Conservation (phyloP, 1,284 basidiomycete genomes). For the Moesziomyces aphidis region DNA sequence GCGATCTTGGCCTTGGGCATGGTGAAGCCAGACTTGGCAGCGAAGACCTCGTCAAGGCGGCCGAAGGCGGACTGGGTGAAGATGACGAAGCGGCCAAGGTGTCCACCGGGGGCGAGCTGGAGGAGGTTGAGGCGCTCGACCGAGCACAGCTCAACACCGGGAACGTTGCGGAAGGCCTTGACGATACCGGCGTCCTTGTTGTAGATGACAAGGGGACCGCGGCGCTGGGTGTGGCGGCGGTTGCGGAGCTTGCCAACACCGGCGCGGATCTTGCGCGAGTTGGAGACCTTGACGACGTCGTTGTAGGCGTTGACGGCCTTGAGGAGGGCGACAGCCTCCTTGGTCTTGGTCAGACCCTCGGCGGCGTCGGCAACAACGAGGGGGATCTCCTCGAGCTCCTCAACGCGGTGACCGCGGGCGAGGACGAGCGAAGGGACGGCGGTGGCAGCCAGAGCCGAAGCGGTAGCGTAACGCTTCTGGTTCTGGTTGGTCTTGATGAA, state of each 20-base stretch:
- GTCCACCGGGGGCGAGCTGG: slow-evolving; percentile 98
- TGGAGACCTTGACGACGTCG: slow-evolving; percentile 96
- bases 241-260: slow-evolving; percentile 98
- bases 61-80: slow-evolving; percentile 97
- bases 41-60: slow-evolving; percentile 91
- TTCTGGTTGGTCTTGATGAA: slow-evolving; percentile 99
- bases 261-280: slow-evolving; percentile 95
- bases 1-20: slow-evolving; percentile 81
- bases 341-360: slow-evolving; percentile 95
- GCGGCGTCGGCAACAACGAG: slow-evolving; percentile 84
- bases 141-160: slow-evolving; percentile 97
- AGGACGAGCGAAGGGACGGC: slow-evolving; percentile 98
- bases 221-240: slow-evolving; percentile 95
- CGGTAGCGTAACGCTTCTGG: slow-evolving; percentile 97
- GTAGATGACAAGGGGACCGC: slow-evolving; percentile 97
- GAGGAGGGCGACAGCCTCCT: slow-evolving; percentile 94
- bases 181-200: slow-evolving; percentile 98
- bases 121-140: slow-evolving; percentile 96
- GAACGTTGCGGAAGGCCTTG: slow-evolving; percentile 98
- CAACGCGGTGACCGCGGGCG: slow-evolving; percentile 98
- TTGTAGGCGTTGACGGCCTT: slow-evolving; percentile 83
- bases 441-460: slow-evolving; percentile 97
- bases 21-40: slow-evolving; percentile 83
- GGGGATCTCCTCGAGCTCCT: slow-evolving; percentile 96
- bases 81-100: slow-evolving; percentile 98